These are phyloP conservation scores for Rhodosporidiobolus odoratus DNA, from an alignment of 768 basidiomycete genomes.

Conservation along the genomic window DNA sequence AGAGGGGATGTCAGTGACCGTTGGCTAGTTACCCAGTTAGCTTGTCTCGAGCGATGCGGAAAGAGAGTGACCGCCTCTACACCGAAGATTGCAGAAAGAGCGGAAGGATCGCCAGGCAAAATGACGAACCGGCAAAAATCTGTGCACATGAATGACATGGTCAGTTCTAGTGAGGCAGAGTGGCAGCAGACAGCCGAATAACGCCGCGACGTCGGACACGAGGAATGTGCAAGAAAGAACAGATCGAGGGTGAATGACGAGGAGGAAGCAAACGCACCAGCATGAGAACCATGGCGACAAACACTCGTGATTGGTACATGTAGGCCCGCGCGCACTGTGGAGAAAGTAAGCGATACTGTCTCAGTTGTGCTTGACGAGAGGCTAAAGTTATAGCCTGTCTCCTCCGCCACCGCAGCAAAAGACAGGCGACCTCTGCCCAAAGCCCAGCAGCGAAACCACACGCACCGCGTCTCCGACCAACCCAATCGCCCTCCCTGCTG, in stretches of 20 bases:
- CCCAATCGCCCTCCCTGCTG: constrained; percentile 92
- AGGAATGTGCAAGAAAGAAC: too few species aligned
- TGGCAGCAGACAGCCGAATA: too few species aligned
- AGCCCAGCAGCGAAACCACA: constrained; percentile 29
- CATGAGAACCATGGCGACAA: constrained; percentile 93
- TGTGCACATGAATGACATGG: neutral
- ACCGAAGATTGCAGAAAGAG: neutral
- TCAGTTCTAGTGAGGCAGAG: too few species aligned
- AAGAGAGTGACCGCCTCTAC: neutral
- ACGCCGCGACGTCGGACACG: too few species aligned
- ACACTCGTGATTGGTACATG: constrained; percentile 81
- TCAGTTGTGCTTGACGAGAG: too few species aligned
- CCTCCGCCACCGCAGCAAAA: neutral
- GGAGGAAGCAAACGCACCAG: constrained; percentile 50
- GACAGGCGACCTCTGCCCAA: neutral
- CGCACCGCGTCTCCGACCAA: constrained; percentile 86
- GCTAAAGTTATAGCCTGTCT: neutral
- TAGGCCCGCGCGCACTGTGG: constrained; percentile 81
- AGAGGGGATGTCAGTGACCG: neutral
- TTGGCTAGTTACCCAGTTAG: neutral
- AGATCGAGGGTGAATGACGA: too few species aligned
- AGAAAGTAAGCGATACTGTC: neutral
- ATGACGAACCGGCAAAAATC: constrained; percentile 54
- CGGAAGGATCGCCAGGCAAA: neutral
- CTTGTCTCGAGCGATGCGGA: neutral